A percentile compares a stretch with the other conserved stretches of the same genome.
Conservation (phyloP, 1,284 basidiomycete species). For the Trichosporon ovoides region DNA sequence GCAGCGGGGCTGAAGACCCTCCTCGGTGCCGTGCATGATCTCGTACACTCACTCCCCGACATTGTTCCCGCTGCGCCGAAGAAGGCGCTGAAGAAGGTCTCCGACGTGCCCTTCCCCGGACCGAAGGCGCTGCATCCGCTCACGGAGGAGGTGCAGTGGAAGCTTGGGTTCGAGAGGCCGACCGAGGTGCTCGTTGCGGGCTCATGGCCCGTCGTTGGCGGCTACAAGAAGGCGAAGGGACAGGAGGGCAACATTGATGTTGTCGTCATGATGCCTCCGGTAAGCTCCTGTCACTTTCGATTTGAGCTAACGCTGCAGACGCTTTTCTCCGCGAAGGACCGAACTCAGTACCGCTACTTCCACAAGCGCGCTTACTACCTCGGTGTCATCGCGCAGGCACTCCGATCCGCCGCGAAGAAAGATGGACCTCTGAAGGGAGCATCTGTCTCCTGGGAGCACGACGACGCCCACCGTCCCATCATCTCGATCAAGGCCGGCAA, state of each 20-base stretch:
- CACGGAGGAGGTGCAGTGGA: constrained; percentile 61
- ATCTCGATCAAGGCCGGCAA: constrained; percentile 21
- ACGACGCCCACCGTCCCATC: constrained; percentile 53
- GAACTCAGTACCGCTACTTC: constrained; percentile 82
- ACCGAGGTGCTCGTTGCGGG: constrained; percentile 50
- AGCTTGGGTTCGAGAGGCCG: constrained; percentile 64
- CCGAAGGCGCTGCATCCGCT: constrained; percentile 55
- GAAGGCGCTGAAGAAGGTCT: constrained; percentile 60
- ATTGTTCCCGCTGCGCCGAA: constrained; percentile 58
- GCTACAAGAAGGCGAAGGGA: constrained; percentile 47
- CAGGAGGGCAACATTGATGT: constrained; percentile 70
- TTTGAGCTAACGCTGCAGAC: constrained; percentile 19
- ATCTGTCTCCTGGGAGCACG: constrained; percentile 58
- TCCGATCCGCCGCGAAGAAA: constrained; percentile 51
- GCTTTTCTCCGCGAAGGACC: constrained; percentile 92
- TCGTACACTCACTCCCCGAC: constrained; percentile 54
- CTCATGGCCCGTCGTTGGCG: constrained; percentile 59
- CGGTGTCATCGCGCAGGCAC: constrained; percentile 67
- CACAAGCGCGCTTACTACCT: constrained; percentile 91
- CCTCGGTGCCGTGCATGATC: constrained; percentile 72
- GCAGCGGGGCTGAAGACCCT: constrained; percentile 59
- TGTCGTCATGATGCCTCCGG: constrained; percentile 79
- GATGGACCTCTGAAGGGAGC: constrained; percentile 60
- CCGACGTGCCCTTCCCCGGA: constrained; percentile 56
- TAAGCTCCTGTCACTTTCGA: constrained; percentile 49